These are phyloP conservation scores for Rhodotorula kratochvilovae DNA, from an alignment of 768 basidiomycete species.

Conservation along the genomic window DNA sequence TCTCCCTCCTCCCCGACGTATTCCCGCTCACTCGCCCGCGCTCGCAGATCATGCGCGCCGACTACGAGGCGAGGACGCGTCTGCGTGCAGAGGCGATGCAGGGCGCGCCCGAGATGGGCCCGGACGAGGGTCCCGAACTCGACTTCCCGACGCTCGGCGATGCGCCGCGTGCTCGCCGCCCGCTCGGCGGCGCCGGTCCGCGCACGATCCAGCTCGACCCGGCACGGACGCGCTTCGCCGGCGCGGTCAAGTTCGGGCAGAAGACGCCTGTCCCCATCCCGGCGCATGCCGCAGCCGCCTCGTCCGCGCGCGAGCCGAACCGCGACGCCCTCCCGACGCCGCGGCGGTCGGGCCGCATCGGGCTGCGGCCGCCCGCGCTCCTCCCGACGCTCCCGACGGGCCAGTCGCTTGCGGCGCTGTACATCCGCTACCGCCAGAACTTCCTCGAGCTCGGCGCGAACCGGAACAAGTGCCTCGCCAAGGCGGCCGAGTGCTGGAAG, in stretches of 20 bases:
- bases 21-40: conserved; percentile 45
- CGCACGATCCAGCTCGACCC: conserved; percentile 63
- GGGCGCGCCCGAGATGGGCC: conserved; percentile 44
- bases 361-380: conserved; percentile 72
- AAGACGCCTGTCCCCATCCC: conserved; percentile 36
- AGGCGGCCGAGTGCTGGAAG: conserved; percentile 93
- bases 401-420: conserved; percentile 68
- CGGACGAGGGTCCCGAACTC: conserved; percentile 39
- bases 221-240: conserved; percentile 78
- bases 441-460: conserved; percentile 89
- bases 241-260: conserved; percentile 73
- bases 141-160: conserved; percentile 45
- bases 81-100: conserved; percentile 34
- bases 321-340: conserved; percentile 19
- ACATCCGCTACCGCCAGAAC: conserved; percentile 80
- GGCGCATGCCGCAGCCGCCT: neutral
- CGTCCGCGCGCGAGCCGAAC: neutral
- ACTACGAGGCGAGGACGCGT: conserved; percentile 40
- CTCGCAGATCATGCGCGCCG: conserved; percentile 37
- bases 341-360: conserved; percentile 67
- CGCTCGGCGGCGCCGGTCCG: conserved; percentile 30
- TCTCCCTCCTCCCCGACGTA: conserved; percentile 9
- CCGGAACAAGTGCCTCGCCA: conserved; percentile 85
- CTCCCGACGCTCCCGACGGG: conserved; percentile 87
- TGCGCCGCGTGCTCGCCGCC: conserved; percentile 45